phyloP scores from a whole-genome alignment of 2,329 filamentous ascomycete genomes.

The Sporothrix pseudoabietina region DNA sequence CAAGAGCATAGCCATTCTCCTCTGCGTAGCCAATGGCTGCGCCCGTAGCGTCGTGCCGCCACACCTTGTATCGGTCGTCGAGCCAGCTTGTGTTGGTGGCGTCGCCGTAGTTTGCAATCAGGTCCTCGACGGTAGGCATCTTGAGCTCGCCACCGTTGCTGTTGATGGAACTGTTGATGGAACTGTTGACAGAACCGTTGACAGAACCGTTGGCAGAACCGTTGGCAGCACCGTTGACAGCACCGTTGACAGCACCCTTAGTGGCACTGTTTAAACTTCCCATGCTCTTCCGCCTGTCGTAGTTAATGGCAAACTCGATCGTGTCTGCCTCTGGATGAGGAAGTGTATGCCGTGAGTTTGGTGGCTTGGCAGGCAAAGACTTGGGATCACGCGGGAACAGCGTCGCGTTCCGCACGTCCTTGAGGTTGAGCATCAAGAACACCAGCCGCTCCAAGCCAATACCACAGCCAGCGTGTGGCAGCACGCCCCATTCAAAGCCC shows the following conservation, averaged over 20 bases:
- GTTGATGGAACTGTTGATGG: background rate
- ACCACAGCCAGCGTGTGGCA: constrained; percentile 86
- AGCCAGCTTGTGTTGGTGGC: constrained; percentile 93
- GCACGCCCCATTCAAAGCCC: constrained; percentile 84
- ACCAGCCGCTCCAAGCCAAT: constrained; percentile 87
- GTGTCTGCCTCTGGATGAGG: constrained; percentile 88
- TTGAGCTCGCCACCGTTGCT: constrained; percentile 45
- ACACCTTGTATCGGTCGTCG: constrained; percentile 84
- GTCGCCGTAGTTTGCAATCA: constrained; percentile 94
- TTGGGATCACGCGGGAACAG: constrained; percentile 87
- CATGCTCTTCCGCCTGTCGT: constrained; percentile 35
- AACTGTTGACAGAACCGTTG: too few species aligned
- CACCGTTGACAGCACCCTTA: too few species aligned
- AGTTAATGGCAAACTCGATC: constrained; percentile 59
- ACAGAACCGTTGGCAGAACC: too few species aligned
- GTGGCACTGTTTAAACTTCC: constrained; percentile 32
- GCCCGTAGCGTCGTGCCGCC: constrained; percentile 77
- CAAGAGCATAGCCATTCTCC: constrained; percentile 67
- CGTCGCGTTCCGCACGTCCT: constrained; percentile 86
- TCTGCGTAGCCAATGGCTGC: constrained; percentile 83
- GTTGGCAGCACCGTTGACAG: too few species aligned
- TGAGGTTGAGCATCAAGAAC: constrained; percentile 81
- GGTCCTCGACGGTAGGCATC: constrained; percentile 75
- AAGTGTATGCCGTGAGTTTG: constrained; percentile 55
- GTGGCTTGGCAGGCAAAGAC: constrained; percentile 68